phyloP scores from a whole-genome alignment of 495 filamentous ascomycete genomes.

The Penicillium cataractarum region DNA sequence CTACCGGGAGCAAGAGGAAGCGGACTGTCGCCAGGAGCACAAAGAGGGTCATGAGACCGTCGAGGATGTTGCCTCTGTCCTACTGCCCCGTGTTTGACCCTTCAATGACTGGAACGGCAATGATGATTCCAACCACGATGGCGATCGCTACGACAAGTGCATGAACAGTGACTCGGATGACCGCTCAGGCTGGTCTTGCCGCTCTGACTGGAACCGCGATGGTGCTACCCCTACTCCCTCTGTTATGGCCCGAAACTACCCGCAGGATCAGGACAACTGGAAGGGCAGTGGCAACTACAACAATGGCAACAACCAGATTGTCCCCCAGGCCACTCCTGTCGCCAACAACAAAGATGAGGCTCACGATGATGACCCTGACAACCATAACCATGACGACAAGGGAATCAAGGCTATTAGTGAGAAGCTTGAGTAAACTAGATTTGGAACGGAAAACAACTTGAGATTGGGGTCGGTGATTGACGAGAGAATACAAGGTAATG shows the following conservation, averaged over 20 bases:
- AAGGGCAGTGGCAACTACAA: conserved; percentile 10
- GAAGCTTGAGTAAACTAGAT: conserved; percentile 12
- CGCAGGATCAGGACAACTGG: conserved; percentile 4
- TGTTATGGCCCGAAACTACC: conserved; percentile 13
- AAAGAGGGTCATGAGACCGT: background rate
- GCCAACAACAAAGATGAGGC: conserved; percentile 14
- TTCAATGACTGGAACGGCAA: conserved; percentile 13
- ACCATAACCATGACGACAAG: conserved; percentile 1
- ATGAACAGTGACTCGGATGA: conserved; percentile 16
- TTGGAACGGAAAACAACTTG: too few relatives aligned
- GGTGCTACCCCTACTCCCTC: conserved; percentile 17
- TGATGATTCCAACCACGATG: conserved; percentile 10
- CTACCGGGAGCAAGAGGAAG: conserved; percentile 5
- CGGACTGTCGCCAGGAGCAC: background rate
- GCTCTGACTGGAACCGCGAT: conserved; percentile 7
- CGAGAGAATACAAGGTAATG: background rate
- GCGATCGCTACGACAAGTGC: conserved; percentile 7
- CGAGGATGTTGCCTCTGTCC: conserved; percentile 4
- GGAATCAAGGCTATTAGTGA: conserved; percentile 14
- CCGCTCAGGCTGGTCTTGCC: conserved; percentile 2
- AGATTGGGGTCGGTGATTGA: background rate
- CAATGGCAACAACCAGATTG: conserved; percentile 3
- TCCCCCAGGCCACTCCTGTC: conserved; percentile 16
- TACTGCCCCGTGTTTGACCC: background rate
- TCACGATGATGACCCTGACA: background rate